Base-by-base conservation (phyloP, 2,329 filamentous ascomycete species). In the Hypoxylon sp. region DNA sequence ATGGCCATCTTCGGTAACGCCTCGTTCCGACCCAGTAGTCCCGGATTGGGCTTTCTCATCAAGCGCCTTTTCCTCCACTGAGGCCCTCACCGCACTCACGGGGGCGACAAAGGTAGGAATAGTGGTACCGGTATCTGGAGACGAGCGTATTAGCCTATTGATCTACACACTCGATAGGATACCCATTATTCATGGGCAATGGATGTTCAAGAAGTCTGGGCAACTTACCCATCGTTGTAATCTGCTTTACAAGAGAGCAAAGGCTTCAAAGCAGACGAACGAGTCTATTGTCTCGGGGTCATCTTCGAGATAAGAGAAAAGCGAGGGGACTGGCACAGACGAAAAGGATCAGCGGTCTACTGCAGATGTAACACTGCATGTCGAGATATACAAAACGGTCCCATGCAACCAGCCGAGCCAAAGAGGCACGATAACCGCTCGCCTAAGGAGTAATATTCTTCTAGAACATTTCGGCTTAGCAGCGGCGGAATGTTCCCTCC, bases 1-100 rank as follows among this genome's bases (percentile, higher is more conserved):
- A 59, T 73, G 75, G 62, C 74, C 75, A 50, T 77, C 74, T 5
- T 71, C 71, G 42, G 54, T 69, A 47, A 54, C 52, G 39, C 44
- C 65, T 42, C 42, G 63, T 29, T 42, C 71, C 13, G 58, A 29
- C 44, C 53, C 59, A 13, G 59, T 55, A 11, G 46, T 35, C 33
- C 48, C 54, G 11, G 50, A 62, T n/a, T 64, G 35, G 14, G 57
- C 3, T 58, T 71, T 74, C 61, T 74, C 67, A n/a, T 71, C 51
- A 13, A 72, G 58, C 14, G 54, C 63, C 14, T 42, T 64, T 26
- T 73, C 66, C 51, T 74, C 74, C 24, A 74, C 71, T 2, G 74
- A 74, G 26, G 71, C 61, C 44, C 73, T 69, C 54, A 74, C 68
- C 47, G 63, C 69, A 57, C 71, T 55, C 13, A 73, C 66, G 19